Conservation (phyloP, 371 early-diverging fungal species). For the Mucor irregularis region DNA sequence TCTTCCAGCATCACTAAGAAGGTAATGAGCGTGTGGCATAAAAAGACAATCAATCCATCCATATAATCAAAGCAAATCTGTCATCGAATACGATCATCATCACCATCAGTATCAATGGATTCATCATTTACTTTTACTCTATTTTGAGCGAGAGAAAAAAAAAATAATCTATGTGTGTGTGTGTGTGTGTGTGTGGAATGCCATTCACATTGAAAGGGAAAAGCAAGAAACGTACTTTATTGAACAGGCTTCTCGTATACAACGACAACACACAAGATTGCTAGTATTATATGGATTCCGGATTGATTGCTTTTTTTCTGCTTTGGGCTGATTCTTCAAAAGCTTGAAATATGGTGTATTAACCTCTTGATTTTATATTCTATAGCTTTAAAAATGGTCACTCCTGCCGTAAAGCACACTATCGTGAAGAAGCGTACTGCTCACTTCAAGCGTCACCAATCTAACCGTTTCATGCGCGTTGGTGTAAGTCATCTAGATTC, state of each 20-base stretch:
- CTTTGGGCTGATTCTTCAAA: too few relatives aligned
- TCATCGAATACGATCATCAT: neutral
- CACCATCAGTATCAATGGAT: neutral
- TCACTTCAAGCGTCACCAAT: constrained; percentile 98
- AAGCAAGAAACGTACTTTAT: too few relatives aligned
- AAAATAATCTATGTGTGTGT: too few relatives aligned
- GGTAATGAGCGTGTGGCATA: constrained; percentile 7
- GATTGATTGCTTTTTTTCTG: too few relatives aligned
- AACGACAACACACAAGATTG: too few relatives aligned
- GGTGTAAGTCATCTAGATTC: constrained; percentile 60
- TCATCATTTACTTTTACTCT: neutral
- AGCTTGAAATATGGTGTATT: too few relatives aligned
- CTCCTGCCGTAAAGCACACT: constrained; percentile 87
- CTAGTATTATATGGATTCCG: too few relatives aligned
- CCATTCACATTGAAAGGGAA: too few relatives aligned
- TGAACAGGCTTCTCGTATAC: too few relatives aligned
- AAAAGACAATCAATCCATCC: constrained; percentile 7
- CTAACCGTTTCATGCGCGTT: constrained; percentile 97
- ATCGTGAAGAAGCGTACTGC: constrained; percentile 99
- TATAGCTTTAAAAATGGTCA: constrained; percentile 74
- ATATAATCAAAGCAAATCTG: neutral
- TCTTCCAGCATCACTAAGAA: constrained; percentile 24
- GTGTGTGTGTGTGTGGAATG: too few relatives aligned
- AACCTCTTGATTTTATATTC: neutral
- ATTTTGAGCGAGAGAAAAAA: too few relatives aligned